These are phyloP conservation scores for Syzygium aqueum DNA, from an alignment of 345 rosid genomes.

Conservation along the genomic window DNA sequence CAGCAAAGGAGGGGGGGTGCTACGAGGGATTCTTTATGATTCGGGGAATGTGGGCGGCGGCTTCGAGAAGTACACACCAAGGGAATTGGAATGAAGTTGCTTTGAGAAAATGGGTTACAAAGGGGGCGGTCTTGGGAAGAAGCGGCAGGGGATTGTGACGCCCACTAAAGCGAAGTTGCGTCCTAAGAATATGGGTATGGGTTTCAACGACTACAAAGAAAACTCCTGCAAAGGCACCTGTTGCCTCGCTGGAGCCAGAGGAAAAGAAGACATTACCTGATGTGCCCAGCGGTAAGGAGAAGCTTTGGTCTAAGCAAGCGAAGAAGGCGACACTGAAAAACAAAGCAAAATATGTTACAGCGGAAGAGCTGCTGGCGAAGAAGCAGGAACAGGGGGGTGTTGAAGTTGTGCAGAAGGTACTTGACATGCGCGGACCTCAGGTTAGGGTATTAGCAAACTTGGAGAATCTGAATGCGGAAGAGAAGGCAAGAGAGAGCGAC, in stretches of 20 bases:
- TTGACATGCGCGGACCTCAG: slow-evolving; percentile 86
- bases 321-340: not conserved
- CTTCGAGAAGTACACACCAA: slow-evolving; percentile 71
- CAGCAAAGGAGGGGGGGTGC: slow-evolving; percentile 29
- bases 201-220: slow-evolving; percentile 82
- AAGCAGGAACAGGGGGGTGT: slow-evolving; percentile 64
- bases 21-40: slow-evolving; percentile 22
- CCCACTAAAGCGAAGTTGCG: slow-evolving; percentile 74
- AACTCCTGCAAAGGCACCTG: slow-evolving; percentile 23
- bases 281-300: slow-evolving; percentile 22
- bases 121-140: slow-evolving; percentile 79
- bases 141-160: slow-evolving; percentile 70
- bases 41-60: slow-evolving; percentile 41
- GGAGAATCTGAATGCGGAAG: slow-evolving; percentile 81
- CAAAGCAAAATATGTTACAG: slow-evolving; percentile 24
- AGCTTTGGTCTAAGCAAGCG: slow-evolving; percentile 50
- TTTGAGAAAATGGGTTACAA: slow-evolving; percentile 91
- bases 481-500: slow-evolving; percentile 67
- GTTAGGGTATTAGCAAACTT: slow-evolving; percentile 70
- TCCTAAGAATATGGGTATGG: slow-evolving; percentile 89
- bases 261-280: slow-evolving; percentile 35
- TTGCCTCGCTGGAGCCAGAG: slow-evolving; percentile 35
- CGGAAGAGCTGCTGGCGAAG: slow-evolving; percentile 56
- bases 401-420: slow-evolving; percentile 69
- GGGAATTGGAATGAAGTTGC: slow-evolving; percentile 73